Evolutionary conservation across 805 yeast genomes (phyloP).

Genomic region (Groenewaldozyma tartarivorans): DNA sequence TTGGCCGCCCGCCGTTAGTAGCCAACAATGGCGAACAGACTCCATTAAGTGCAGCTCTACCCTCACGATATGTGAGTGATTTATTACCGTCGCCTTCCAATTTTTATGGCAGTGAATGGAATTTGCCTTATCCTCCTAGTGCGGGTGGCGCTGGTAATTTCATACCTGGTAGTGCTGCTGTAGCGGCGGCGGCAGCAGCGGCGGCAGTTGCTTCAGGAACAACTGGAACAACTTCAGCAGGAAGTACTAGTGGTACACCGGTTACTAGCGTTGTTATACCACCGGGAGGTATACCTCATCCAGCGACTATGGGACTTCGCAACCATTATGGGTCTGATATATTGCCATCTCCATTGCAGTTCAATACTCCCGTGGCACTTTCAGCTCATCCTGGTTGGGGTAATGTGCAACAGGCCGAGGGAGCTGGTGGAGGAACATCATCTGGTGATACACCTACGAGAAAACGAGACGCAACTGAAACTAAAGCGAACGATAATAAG

Average conservation of each 20-base stretch:
- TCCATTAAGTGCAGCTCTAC: constrained; percentile 57
- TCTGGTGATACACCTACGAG: too few relatives aligned
- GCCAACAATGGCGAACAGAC: constrained; percentile 49
- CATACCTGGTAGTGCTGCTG: neutral
- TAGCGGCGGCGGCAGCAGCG: constrained; percentile 12
- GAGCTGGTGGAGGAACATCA: too few relatives aligned
- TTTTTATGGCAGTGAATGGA: constrained; percentile 56
- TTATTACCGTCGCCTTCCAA: constrained; percentile 76
- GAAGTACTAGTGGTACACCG: neutral
- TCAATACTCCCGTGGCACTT: constrained; percentile 20
- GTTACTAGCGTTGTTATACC: neutral
- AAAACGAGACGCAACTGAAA: too few relatives aligned
- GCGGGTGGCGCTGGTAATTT: constrained; percentile 12
- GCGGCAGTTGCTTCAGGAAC: constrained; percentile 8
- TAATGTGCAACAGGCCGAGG: too few relatives aligned
- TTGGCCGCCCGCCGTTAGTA: constrained; percentile 21
- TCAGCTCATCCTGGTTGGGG: neutral
- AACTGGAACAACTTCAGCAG: constrained; percentile 5
- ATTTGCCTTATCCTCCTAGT: constrained; percentile 30
- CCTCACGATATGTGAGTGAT: constrained; percentile 62
- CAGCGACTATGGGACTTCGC: constrained; percentile 2
- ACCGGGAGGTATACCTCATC: neutral
- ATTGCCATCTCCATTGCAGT: constrained; percentile 23
- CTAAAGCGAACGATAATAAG: too few relatives aligned
- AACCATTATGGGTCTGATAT: constrained; percentile 15